A percentile compares a stretch with the other conserved stretches of the same genome.
phyloP scores from a whole-genome alignment of 352 stramenopile species.

The Globisporangium acanthophoron region DNA sequence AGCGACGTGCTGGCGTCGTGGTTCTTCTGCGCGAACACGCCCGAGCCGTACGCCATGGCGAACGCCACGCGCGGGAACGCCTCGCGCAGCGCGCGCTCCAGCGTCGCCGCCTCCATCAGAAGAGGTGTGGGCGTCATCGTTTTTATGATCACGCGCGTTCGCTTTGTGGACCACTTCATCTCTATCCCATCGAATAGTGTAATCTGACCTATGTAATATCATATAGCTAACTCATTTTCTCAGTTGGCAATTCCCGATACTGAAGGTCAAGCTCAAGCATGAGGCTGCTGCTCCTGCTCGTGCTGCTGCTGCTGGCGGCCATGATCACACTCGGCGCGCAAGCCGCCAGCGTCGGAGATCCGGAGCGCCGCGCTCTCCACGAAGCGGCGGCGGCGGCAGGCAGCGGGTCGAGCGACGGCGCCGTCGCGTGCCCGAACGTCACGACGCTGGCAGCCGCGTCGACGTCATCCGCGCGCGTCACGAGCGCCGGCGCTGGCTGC shows the following conservation, averaged over 20 bases:
- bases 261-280: neutral
- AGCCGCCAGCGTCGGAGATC: slow-evolving; percentile 10
- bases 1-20: slow-evolving; percentile 76
- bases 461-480: slow-evolving; percentile 9
- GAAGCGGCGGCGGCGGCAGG: neutral
- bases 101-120: neutral
- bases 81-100: slow-evolving; percentile 47
- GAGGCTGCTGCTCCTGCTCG: neutral
- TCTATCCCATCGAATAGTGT: too few relatives aligned
- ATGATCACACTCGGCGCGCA: neutral
- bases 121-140: neutral
- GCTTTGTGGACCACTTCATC: too few relatives aligned
- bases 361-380: neutral
- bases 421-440: slow-evolving; percentile 5
- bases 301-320: neutral
- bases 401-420: slow-evolving; percentile 2
- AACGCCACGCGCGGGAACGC: slow-evolving; percentile 73
- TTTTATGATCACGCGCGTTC: too few relatives aligned
- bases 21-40: slow-evolving; percentile 73
- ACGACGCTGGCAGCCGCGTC: slow-evolving; percentile 8
- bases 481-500: slow-evolving; percentile 14
- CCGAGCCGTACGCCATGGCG: slow-evolving; percentile 82
- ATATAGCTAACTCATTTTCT: too few relatives aligned
- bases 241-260: too few relatives aligned
- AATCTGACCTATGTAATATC: too few relatives aligned